Conservation (phyloP, 108 stramenopile species). For the Conticribra weissflogii region DNA sequence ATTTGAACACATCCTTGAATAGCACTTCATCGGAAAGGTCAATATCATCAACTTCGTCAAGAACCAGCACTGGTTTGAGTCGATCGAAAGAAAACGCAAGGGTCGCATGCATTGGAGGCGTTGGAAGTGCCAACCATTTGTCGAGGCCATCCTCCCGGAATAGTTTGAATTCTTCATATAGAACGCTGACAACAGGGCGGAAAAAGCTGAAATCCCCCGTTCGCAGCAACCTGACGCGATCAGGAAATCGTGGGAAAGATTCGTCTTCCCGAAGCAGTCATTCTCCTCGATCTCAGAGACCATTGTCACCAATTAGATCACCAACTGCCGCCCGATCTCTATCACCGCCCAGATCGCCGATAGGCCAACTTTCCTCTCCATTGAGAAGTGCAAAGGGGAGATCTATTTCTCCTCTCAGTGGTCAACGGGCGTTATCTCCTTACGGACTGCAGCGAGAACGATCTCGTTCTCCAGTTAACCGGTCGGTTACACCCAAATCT, state of each 20-base stretch:
- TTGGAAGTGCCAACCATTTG: neutral
- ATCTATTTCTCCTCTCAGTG: conserved; percentile 4
- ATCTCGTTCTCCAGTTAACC: conserved; percentile 10
- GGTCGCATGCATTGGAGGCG: too few species aligned
- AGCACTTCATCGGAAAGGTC: neutral
- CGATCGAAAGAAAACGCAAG: neutral
- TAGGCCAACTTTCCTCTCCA: neutral
- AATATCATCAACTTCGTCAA: neutral
- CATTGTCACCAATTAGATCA: neutral
- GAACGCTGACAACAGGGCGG: conserved; percentile 4
- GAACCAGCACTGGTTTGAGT: neutral
- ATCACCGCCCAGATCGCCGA: neutral
- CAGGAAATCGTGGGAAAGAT: neutral
- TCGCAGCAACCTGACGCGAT: neutral
- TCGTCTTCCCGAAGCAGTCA: neutral
- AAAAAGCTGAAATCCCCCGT: neutral
- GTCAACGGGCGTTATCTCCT: neutral
- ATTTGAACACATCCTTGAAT: neutral
- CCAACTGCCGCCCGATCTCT: neutral
- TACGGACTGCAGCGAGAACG: conserved; percentile 3
- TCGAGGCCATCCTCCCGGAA: conserved; percentile 29
- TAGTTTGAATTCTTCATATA: too few species aligned
- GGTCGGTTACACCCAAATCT: neutral
- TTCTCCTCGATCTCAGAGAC: neutral
- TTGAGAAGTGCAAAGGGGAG: neutral